Percentiles rank a stretch among this genome's conserved stretches.
Evolutionary conservation across 2,329 filamentous ascomycete genomes (phyloP).

Genomic region (Xylaria sp.): DNA sequence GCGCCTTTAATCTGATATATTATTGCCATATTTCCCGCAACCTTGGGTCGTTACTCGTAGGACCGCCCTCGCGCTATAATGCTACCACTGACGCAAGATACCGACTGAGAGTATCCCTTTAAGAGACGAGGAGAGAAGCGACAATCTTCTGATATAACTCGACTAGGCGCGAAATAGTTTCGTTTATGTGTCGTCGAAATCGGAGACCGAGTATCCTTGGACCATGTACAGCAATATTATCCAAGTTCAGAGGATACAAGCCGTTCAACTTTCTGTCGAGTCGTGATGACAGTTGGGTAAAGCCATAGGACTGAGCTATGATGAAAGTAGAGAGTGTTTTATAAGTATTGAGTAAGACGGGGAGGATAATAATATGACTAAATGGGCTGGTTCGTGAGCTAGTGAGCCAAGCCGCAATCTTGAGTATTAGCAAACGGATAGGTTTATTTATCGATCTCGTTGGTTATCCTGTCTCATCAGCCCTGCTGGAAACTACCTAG

Average conservation of each 20-base stretch:
- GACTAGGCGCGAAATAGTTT: not conserved
- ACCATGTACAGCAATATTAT: not conserved
- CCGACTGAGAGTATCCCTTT: not conserved
- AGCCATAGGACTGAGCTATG: not conserved
- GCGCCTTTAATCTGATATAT: not conserved
- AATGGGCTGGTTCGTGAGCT: not conserved
- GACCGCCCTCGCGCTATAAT: not conserved
- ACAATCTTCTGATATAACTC: too few species aligned
- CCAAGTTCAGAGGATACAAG: not conserved
- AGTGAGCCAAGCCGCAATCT: not conserved
- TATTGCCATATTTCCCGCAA: conserved; percentile 1
- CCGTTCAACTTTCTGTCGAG: not conserved
- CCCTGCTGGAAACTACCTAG: not conserved
- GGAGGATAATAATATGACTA: not conserved
- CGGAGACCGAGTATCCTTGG: not conserved
- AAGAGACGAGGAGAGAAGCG: not conserved
- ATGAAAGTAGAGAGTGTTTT: not conserved
- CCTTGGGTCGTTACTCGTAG: not conserved
- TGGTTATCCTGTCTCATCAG: not conserved
- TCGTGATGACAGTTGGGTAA: not conserved
- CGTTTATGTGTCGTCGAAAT: not conserved
- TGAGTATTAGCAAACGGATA: not conserved
- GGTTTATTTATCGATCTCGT: not conserved
- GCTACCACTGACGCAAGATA: too few species aligned
- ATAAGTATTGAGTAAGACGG: not conserved